phyloP scores from a whole-genome alignment of 306 rosid species.

The Crotalaria pallida region DNA sequence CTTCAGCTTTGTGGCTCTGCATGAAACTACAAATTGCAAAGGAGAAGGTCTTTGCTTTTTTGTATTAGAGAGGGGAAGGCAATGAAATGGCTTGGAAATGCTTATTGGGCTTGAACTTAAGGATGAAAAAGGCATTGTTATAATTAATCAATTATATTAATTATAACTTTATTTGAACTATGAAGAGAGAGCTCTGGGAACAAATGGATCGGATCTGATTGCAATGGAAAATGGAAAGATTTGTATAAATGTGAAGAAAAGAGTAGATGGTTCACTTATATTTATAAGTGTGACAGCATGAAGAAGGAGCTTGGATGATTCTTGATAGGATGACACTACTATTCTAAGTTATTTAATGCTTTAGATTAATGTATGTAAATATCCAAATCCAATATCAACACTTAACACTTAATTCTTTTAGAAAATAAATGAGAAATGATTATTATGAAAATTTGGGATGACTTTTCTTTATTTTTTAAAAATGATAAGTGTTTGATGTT shows the following conservation, averaged over 20 bases:
- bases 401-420: too few relatives aligned
- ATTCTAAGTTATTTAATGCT: neutral
- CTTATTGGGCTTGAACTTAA: slow-evolving; percentile 25
- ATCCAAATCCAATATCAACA: too few relatives aligned
- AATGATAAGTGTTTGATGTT: too few relatives aligned
- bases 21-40: slow-evolving; percentile 11
- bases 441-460: too few relatives aligned
- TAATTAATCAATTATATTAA: neutral
- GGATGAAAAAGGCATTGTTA: slow-evolving; percentile 24
- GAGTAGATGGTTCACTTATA: neutral
- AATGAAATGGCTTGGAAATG: slow-evolving; percentile 14
- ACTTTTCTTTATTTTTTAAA: too few relatives aligned
- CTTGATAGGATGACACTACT: too few relatives aligned
- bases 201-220: too few relatives aligned
- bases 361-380: too few relatives aligned
- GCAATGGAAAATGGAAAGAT: too few relatives aligned
- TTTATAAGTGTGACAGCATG: neutral
- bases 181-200: too few relatives aligned
- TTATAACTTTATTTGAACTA: neutral
- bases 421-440: too few relatives aligned
- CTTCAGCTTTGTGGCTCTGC: slow-evolving; percentile 25
- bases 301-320: neutral
- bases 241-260: neutral
- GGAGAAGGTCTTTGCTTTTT: slow-evolving; percentile 9
- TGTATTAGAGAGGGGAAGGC: slow-evolving; percentile 13